Conservation (phyloP, 129 eudicot species). For the Tagetes erecta region DNA sequence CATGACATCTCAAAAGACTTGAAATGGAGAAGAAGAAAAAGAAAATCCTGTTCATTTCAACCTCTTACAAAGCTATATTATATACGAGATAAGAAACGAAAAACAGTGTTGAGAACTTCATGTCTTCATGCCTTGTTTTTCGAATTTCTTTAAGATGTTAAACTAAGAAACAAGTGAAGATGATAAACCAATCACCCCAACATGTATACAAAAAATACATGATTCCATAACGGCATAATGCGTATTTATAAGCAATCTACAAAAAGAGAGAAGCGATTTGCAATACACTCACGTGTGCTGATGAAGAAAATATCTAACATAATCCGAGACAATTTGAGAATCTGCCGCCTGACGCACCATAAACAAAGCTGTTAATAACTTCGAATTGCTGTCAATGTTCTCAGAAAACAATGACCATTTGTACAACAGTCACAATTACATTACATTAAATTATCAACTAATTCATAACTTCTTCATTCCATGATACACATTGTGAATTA, state of each 20-base stretch:
- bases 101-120: neutral
- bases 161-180: neutral
- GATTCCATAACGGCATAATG: neutral
- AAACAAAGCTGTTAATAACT: slow-evolving; percentile 1
- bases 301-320: slow-evolving; percentile 84
- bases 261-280: neutral
- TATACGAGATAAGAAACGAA: neutral
- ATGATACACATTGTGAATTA: neutral
- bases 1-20: neutral
- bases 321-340: slow-evolving; percentile 83
- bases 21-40: neutral
- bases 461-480: neutral
- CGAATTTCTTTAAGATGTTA: neutral
- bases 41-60: neutral
- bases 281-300: slow-evolving; percentile 83
- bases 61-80: too few species aligned
- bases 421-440: neutral
- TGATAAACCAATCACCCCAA: neutral
- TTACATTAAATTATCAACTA: slow-evolving; percentile 1
- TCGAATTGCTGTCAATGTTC: neutral
- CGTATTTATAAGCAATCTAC: neutral
- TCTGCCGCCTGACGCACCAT: slow-evolving; percentile 79
- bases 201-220: neutral
- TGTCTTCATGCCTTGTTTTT: neutral
- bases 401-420: neutral